Conservation (phyloP, 306 rosid genomes). For the Lathyrus sativus region DNA sequence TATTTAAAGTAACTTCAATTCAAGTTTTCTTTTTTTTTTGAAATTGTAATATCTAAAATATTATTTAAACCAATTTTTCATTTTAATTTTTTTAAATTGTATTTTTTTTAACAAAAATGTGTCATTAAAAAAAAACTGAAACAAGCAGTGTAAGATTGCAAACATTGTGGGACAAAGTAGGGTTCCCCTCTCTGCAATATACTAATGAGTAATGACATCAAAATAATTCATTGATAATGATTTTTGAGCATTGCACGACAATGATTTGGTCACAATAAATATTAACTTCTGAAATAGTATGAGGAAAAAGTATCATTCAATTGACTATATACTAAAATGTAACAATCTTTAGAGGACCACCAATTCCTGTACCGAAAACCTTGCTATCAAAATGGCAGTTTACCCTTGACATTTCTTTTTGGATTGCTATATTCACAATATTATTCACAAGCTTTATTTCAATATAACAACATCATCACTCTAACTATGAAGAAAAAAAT, state of each 20-base stretch:
- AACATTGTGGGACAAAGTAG: too few species aligned
- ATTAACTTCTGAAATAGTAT: not conserved
- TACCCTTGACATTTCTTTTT: not conserved
- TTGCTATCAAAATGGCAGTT: not conserved
- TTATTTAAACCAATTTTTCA: too few species aligned
- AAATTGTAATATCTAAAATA: too few species aligned
- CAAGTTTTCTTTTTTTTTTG: too few species aligned
- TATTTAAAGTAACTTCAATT: too few species aligned
- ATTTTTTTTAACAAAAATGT: too few species aligned
- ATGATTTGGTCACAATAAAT: not conserved
- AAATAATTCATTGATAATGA: not conserved
- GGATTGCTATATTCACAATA: conserved; percentile 32
- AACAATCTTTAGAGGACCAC: conserved; percentile 3
- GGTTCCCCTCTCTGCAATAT: not conserved
- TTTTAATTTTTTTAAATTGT: too few species aligned
- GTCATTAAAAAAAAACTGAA: too few species aligned
- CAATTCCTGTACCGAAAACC: not conserved
- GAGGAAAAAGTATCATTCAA: not conserved
- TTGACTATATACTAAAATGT: not conserved
- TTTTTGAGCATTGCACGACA: not conserved
- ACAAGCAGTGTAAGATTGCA: too few species aligned
- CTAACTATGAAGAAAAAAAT: not conserved
- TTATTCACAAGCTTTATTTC: conserved; percentile 23
- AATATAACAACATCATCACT: conserved; percentile 3
- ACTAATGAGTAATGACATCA: not conserved